These are phyloP conservation scores for Exophiala viscosa DNA, from an alignment of 2,329 filamentous ascomycete species.

Conservation along the genomic window DNA sequence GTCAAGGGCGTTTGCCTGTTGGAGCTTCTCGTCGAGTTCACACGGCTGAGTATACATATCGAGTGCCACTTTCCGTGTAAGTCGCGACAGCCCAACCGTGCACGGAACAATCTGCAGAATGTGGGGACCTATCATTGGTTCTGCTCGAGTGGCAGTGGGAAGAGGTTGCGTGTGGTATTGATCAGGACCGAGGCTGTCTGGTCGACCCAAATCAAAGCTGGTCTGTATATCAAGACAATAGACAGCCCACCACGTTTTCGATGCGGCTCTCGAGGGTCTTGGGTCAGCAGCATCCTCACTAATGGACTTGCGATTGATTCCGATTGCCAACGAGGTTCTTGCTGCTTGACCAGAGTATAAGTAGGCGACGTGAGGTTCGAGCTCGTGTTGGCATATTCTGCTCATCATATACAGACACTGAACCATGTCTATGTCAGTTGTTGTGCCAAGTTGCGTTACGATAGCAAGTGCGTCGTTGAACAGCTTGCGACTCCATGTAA, in stretches of 20 bases:
- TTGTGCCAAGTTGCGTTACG: slow-evolving; percentile 8
- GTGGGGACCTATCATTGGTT: slow-evolving; percentile 15
- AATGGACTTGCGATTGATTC: slow-evolving; percentile 40
- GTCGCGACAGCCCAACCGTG: slow-evolving; percentile 41
- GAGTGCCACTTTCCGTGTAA: slow-evolving; percentile 40
- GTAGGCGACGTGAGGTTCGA: slow-evolving; percentile 45
- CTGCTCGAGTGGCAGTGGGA: slow-evolving; percentile 34
- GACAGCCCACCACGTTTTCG: slow-evolving; percentile 43
- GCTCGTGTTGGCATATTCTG: slow-evolving; percentile 50
- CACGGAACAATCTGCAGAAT: slow-evolving; percentile 38
- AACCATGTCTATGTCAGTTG: slow-evolving; percentile 44
- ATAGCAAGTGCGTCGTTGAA: slow-evolving; percentile 5
- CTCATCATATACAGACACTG: slow-evolving; percentile 35
- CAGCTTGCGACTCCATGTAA: slow-evolving; percentile 20
- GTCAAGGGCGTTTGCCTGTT: slow-evolving; percentile 36
- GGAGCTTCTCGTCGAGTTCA: slow-evolving; percentile 36
- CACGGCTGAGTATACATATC: slow-evolving; percentile 39
- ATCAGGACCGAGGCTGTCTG: slow-evolving; percentile 48
- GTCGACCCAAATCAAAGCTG: slow-evolving; percentile 48
- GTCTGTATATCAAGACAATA: slow-evolving; percentile 34
- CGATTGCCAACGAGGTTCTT: slow-evolving; percentile 47
- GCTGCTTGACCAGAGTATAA: slow-evolving; percentile 49
- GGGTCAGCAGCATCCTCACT: slow-evolving; percentile 33
- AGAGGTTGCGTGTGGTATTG: slow-evolving; percentile 47
- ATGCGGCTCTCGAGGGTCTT: slow-evolving; percentile 38